Evolutionary conservation across 2,329 filamentous ascomycete species (phyloP).

Genomic region (Colletotrichum graminicola): DNA sequence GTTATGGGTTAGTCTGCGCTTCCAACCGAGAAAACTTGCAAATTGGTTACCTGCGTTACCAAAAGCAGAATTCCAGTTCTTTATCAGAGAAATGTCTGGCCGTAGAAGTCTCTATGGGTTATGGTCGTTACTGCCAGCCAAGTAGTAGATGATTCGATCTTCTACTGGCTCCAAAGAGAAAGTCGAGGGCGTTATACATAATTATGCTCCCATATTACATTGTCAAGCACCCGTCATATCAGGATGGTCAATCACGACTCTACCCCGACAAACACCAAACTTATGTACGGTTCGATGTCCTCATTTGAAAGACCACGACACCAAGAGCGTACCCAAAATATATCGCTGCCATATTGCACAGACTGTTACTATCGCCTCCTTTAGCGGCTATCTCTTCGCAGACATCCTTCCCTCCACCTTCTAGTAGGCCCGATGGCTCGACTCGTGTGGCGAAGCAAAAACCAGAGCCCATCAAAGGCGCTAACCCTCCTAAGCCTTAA

Average conservation of each 20-base stretch:
- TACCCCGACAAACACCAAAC: too few relatives aligned
- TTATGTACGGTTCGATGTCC: too few relatives aligned
- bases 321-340: neutral
- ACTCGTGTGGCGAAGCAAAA: slow-evolving; percentile 2
- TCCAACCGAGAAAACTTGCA: neutral
- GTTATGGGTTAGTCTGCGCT: too few relatives aligned
- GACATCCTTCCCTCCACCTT: neutral
- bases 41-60: neutral
- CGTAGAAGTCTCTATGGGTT: neutral
- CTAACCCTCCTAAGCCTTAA: neutral
- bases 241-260: too few relatives aligned
- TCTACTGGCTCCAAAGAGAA: fast-evolving
- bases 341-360: neutral
- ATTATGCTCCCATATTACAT: too few relatives aligned
- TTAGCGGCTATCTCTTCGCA: neutral
- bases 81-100: fast-evolving
- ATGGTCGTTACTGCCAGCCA: too few relatives aligned
- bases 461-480: neutral
- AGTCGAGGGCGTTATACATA: neutral
- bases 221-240: too few relatives aligned
- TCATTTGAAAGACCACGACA: too few relatives aligned
- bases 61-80: neutral
- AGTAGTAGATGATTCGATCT: neutral
- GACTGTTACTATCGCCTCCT: too few relatives aligned
- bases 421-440: slow-evolving; percentile 5